Base-by-base conservation (phyloP, 106 monocot genomes). In the Amphibolis antarctica region DNA sequence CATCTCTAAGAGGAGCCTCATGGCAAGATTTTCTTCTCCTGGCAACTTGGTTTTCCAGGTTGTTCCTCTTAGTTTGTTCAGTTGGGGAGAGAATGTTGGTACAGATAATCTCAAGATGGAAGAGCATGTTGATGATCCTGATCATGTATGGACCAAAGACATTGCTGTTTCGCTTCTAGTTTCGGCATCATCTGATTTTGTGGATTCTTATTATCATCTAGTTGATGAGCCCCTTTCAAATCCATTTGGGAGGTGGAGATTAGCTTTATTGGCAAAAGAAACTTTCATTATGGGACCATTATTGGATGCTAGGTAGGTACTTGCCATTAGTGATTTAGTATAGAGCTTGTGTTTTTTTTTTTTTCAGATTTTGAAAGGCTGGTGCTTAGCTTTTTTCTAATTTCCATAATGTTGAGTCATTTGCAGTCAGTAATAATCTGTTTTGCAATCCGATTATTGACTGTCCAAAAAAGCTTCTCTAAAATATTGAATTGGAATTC, bases 261-360 rank as follows among this genome's bases (percentile, higher is more conserved):
- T 84, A 42, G 92, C 79, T 29, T 54, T 92, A 55, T 23, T 83
- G 42, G 71, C 65, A 5, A 80, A 73, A 26, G 66, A 76, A 51
- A 66, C 21, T 44, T 57, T 92, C 0, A 55, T 84, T 55, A 60
- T 86, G 57, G 86, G 83, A 44, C 65, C 46, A 36, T 42, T 66
- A 28, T 77, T 84, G 60, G 79, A 92, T 64, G 55, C 62, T 26
- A 92, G 92, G 86, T 92, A 84, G 48, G n/a, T n/a, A n/a, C 20
- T 42, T 42, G 12, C 14, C 17, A 28, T 58, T 17, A 58, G 18
- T 29, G 28, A 28, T 58, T 58, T 6, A 7, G 29, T n/a, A 28
- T 11, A 6, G 30, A 14, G 15, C 14, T 28, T 14, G 17, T 21
- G 36, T 25, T 9, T 9, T 42, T 17, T 49, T 43, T 31, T 62